phyloP scores from a whole-genome alignment of 1,284 basidiomycete genomes.

The Cryptococcus sp. region DNA sequence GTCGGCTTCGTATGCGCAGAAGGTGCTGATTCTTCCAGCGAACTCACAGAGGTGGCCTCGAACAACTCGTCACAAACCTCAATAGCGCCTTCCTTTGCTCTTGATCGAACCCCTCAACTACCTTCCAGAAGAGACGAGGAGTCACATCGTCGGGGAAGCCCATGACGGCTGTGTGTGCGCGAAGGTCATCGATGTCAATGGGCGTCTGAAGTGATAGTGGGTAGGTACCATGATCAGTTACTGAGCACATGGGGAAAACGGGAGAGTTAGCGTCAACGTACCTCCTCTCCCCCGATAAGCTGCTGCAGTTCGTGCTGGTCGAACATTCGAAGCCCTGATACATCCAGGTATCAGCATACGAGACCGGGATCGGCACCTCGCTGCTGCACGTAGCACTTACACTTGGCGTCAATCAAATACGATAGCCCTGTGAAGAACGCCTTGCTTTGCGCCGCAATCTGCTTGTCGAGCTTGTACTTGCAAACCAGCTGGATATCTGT shows the following conservation, averaged over 20 bases:
- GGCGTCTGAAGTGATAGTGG: constrained; percentile 51
- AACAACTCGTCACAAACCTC: constrained; percentile 86
- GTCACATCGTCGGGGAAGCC: constrained; percentile 70
- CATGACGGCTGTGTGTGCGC: constrained; percentile 69
- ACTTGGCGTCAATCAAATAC: constrained; percentile 83
- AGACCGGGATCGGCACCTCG: no score
- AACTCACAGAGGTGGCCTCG: constrained; percentile 76
- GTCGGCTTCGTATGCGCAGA: not conserved
- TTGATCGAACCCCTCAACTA: constrained; percentile 52
- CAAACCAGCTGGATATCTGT: constrained; percentile 79
- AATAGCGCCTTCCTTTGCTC: constrained; percentile 71
- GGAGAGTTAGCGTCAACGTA: not conserved
- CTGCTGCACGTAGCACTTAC: constrained; percentile 40
- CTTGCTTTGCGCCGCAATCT: constrained; percentile 81
- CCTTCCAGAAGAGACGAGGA: constrained; percentile 71
- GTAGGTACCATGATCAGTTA: not conserved
- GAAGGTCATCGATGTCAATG: constrained; percentile 77
- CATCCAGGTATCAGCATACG: not conserved
- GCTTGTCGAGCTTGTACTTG: constrained; percentile 81
- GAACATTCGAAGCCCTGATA: constrained; percentile 75
- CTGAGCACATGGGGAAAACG: no score
- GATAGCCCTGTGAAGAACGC: constrained; percentile 66
- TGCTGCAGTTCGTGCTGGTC: constrained; percentile 88
- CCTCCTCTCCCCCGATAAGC: constrained; percentile 74
- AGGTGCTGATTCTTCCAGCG: not conserved